Evolutionary conservation across 176 grass and related monocot genomes (phyloP).

Genomic region (Paspalum notatum): DNA sequence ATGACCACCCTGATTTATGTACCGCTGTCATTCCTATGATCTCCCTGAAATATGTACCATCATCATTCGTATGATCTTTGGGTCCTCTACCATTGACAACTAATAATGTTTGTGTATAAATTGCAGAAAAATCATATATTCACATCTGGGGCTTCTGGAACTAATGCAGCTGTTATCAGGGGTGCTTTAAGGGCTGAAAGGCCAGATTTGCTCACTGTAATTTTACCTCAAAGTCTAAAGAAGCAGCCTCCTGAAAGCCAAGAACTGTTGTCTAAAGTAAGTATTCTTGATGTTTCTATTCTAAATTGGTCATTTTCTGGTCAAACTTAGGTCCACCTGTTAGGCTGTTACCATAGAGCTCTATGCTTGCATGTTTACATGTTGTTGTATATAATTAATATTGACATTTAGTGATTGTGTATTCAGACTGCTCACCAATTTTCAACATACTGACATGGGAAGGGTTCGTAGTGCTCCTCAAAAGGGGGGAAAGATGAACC

Average conservation of each 20-base stretch:
- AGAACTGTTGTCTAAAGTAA: conserved; percentile 96
- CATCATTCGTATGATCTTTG: conserved; percentile 7
- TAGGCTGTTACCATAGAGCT: neutral
- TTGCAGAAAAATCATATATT: conserved; percentile 99
- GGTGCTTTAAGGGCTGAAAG: conserved; percentile 99
- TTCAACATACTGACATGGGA: conserved; percentile 5
- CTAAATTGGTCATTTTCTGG: conserved; percentile 12
- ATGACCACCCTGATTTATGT: too few species aligned
- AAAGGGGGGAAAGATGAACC: neutral
- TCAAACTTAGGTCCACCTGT: neutral
- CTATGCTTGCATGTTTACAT: neutral
- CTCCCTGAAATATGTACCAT: neutral
- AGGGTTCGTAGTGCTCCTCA: neutral
- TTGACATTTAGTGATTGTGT: neutral
- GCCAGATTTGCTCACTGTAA: conserved; percentile 95
- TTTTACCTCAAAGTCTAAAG: conserved; percentile 95
- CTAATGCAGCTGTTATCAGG: conserved; percentile 99
- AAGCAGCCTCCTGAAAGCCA: conserved; percentile 96
- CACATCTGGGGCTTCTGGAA: conserved; percentile 95
- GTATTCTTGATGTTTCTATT: conserved; percentile 23
- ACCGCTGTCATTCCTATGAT: neutral
- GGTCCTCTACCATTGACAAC: neutral
- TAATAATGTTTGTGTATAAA: conserved; percentile 29
- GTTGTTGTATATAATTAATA: neutral
- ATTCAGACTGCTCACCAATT: neutral